Conservation (phyloP, 768 basidiomycete genomes). For the Mycena chlorophos region DNA sequence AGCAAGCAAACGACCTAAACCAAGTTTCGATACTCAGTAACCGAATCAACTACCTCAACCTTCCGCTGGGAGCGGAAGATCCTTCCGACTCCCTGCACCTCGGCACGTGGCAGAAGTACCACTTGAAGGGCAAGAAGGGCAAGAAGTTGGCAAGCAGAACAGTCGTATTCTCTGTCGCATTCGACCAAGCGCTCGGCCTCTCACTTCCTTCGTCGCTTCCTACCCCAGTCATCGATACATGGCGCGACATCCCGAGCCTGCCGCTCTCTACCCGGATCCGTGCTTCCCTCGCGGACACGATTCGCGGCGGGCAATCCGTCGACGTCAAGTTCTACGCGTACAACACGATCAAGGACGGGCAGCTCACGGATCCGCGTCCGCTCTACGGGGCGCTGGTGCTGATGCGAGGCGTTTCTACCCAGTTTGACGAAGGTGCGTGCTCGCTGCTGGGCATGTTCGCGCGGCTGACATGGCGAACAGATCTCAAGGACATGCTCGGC, state of each 20-base stretch:
- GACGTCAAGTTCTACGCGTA: constrained; percentile 20
- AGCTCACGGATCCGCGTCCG: constrained; percentile 7
- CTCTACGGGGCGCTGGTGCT: constrained; percentile 10
- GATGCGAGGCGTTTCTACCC: constrained; percentile 6
- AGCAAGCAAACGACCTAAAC: background rate
- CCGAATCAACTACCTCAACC: background rate
- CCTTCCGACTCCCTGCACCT: too few species aligned
- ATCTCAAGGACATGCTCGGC: background rate
- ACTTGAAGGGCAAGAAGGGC: background rate
- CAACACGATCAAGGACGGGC: background rate
- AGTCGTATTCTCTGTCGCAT: background rate
- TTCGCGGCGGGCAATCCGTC: constrained; percentile 7
- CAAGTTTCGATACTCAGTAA: background rate
- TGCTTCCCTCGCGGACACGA: constrained; percentile 4
- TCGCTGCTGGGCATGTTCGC: too few species aligned
- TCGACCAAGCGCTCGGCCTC: background rate
- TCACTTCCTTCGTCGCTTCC: background rate
- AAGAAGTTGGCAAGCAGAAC: too few species aligned
- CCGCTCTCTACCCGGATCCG: constrained; percentile 2
- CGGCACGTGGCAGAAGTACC: background rate
- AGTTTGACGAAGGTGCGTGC: constrained; percentile 10
- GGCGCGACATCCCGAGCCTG: background rate
- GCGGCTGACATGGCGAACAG: background rate
- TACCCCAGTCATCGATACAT: background rate
- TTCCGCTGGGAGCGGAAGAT: too few species aligned